phyloP scores from a whole-genome alignment of 345 rosid species.

The Citrus reticulata region DNA sequence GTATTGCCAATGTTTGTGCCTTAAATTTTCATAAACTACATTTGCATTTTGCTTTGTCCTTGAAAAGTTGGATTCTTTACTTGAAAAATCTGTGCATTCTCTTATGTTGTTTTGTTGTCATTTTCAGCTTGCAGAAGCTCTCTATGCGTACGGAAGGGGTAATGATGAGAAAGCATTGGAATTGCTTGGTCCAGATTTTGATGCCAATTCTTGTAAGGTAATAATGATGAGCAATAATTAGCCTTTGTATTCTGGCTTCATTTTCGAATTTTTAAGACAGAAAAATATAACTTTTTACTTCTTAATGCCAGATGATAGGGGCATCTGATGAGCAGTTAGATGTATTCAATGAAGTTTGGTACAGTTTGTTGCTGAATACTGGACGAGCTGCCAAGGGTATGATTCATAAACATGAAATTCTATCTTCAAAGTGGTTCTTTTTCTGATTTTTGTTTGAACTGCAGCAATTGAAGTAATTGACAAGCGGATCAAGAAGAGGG shows the following conservation, averaged over 20 bases:
- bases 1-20: neutral
- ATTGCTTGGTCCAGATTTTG: constrained; percentile 65
- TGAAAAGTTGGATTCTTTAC: neutral
- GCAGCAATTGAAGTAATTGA: constrained; percentile 58
- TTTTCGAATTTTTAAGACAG: neutral
- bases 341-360: constrained; percentile 89
- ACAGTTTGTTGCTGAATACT: constrained; percentile 49
- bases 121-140: constrained; percentile 72
- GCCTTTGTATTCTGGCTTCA: neutral
- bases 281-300: neutral
- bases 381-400: constrained; percentile 65
- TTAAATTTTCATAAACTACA: neutral
- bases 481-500: constrained; percentile 52
- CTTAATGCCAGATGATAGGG: constrained; percentile 50
- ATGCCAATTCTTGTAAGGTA: constrained; percentile 68
- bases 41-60: neutral
- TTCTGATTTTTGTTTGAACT: constrained; percentile 9
- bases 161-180: constrained; percentile 47
- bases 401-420: neutral
- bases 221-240: neutral
- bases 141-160: constrained; percentile 60
- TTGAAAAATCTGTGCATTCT: neutral
- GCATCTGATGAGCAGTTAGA: constrained; percentile 93
- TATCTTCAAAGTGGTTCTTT: neutral
- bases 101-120: neutral